These are phyloP conservation scores for Brassica carinata DNA, from an alignment of 345 rosid genomes.

Conservation along the genomic window DNA sequence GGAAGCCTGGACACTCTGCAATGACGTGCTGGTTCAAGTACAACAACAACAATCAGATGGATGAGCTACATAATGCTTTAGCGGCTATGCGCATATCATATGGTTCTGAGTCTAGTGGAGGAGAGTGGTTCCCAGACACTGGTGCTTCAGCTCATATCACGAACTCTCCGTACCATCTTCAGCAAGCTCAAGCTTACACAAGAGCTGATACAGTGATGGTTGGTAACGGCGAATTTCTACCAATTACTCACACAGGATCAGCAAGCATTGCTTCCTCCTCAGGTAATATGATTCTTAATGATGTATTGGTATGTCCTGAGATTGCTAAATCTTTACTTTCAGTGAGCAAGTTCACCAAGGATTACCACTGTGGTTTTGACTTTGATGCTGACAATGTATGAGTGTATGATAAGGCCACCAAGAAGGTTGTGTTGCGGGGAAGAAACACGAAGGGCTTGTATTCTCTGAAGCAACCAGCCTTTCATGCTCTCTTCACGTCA, in stretches of 20 bases:
- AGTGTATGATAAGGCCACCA: not conserved
- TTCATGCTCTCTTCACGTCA: not conserved
- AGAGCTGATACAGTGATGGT: not conserved
- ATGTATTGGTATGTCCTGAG: not conserved
- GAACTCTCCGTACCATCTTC: too few species aligned
- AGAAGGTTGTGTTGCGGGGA: not conserved
- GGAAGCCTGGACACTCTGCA: not conserved
- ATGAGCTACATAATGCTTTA: not conserved
- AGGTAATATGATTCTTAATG: not conserved
- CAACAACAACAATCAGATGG: not conserved
- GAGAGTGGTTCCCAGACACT: too few species aligned
- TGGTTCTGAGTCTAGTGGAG: not conserved
- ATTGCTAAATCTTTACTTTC: not conserved
- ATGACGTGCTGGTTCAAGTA: not conserved
- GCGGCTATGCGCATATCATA: not conserved
- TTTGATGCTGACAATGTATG: not conserved
- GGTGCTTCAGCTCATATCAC: too few species aligned
- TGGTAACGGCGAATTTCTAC: not conserved
- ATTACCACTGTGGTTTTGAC: not conserved
- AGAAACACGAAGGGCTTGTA: not conserved
- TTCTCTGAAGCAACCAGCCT: not conserved
- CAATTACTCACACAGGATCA: not conserved
- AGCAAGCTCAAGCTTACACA: too few species aligned
- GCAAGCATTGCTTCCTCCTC: not conserved
- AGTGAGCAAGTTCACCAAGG: not conserved